Evolutionary conservation across 2,329 filamentous ascomycete genomes (phyloP).

Genomic region (Arthroderma sp.): DNA sequence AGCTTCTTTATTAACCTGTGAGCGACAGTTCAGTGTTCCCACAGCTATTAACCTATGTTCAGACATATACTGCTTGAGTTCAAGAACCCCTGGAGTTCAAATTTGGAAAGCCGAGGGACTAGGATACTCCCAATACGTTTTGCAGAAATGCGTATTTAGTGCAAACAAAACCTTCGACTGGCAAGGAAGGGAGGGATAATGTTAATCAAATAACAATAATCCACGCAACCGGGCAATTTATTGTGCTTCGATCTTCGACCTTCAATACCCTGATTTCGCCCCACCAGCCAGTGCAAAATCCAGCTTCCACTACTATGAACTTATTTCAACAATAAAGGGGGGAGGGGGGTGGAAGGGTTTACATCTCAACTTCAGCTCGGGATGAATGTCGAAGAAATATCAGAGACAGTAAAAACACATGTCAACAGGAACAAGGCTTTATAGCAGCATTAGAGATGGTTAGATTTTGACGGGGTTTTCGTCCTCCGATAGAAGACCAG

Average conservation of each 20-base stretch:
- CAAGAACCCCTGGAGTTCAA: background rate
- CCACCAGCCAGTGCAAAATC: background rate
- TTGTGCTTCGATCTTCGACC: background rate
- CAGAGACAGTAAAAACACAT: background rate
- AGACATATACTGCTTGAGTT: background rate
- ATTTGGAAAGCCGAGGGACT: background rate
- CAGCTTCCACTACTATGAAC: background rate
- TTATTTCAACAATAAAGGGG: background rate
- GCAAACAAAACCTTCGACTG: background rate
- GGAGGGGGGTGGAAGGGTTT: background rate
- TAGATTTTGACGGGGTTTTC: constrained; percentile 30
- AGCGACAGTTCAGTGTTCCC: background rate
- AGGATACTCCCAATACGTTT: background rate
- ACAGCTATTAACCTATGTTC: background rate
- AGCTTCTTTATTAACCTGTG: background rate
- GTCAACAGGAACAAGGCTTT: background rate
- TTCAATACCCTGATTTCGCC: background rate
- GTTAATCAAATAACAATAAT: background rate
- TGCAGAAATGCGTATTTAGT: background rate
- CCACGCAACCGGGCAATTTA: background rate
- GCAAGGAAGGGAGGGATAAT: background rate
- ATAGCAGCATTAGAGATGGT: background rate
- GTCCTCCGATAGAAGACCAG: constrained; percentile 64
- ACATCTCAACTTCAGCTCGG: background rate
- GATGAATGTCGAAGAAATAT: background rate